Percentiles rank a stretch among this genome's conserved stretches.
Conservation (phyloP, 306 rosid species). For the Lathyrus aphaca region DNA sequence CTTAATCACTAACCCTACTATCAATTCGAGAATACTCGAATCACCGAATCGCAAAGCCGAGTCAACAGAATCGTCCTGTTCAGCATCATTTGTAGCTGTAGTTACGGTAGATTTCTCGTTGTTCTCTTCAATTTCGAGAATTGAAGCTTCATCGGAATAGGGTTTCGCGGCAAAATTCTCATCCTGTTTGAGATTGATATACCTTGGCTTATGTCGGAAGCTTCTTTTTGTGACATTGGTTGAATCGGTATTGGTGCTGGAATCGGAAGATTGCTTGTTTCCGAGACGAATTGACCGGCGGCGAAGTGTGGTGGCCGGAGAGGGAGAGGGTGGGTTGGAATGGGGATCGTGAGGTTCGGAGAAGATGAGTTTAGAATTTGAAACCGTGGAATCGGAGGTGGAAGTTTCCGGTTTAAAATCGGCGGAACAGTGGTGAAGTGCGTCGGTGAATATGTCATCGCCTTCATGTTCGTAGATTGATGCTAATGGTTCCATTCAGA, state of each 20-base stretch:
- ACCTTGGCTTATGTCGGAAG: conserved; percentile 22
- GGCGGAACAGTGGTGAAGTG: conserved; percentile 37
- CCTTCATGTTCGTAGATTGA: conserved; percentile 40
- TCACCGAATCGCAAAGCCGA: conserved; percentile 44
- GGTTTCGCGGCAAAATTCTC: conserved; percentile 28
- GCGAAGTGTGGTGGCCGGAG: conserved; percentile 45
- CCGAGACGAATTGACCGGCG: conserved; percentile 41
- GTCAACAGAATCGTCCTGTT: conserved; percentile 31
- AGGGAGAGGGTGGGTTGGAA: conserved; percentile 2
- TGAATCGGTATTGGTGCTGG: conserved; percentile 25
- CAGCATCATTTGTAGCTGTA: conserved; percentile 36
- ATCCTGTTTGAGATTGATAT: conserved; percentile 35
- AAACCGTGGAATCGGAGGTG: conserved; percentile 40
- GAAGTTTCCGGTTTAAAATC: conserved; percentile 44
- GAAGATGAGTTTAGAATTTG: conserved; percentile 10
- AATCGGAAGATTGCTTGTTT: conserved; percentile 30
- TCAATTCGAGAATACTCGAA: conserved; percentile 46
- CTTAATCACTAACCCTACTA: conserved; percentile 59
- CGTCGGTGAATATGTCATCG: conserved; percentile 55
- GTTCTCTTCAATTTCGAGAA: conserved; percentile 5
- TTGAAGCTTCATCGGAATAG: conserved; percentile 12
- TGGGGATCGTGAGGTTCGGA: conserved; percentile 19
- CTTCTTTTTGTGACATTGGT: conserved; percentile 23
- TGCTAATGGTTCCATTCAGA: conserved; percentile 54
- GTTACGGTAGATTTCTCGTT: conserved; percentile 58